A percentile compares a stretch with the other conserved stretches of the same genome.
Conservation (phyloP, 345 rosid genomes). For the Fremontodendron californicum region DNA sequence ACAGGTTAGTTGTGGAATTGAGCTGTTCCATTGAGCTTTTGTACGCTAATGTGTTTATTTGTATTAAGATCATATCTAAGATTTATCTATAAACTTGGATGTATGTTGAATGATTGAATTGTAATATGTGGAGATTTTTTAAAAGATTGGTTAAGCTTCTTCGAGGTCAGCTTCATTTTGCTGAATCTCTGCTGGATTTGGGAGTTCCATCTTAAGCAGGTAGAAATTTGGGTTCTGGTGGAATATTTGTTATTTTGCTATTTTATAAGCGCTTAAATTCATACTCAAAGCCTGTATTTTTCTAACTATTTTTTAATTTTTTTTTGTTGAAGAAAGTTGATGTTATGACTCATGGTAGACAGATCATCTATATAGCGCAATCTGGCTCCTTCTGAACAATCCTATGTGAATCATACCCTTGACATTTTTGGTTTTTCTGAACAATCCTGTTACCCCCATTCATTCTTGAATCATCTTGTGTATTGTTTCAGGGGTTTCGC, state of each 20-base stretch:
- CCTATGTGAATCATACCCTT: neutral
- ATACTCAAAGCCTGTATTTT: neutral
- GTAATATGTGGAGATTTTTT: slow-evolving; percentile 10
- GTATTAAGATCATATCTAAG: neutral
- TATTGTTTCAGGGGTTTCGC: slow-evolving; percentile 19
- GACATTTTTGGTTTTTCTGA: neutral
- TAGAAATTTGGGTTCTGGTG: slow-evolving; percentile 36
- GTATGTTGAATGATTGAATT: neutral
- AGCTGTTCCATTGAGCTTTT: neutral
- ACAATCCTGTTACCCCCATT: neutral
- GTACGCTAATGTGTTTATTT: neutral
- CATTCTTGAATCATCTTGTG: slow-evolving; percentile 9
- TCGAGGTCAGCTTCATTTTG: slow-evolving; percentile 26
- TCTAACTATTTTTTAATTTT: slow-evolving; percentile 8
- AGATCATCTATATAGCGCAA: slow-evolving; percentile 3
- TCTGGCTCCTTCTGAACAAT: slow-evolving; percentile 13
- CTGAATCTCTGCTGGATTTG: slow-evolving; percentile 21
- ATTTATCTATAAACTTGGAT: neutral
- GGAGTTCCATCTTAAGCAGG: slow-evolving; percentile 42
- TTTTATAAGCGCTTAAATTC: neutral
- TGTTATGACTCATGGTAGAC: neutral
- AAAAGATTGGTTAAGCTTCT: slow-evolving; percentile 20
- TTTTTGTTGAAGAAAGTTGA: neutral
- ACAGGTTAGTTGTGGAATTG: slow-evolving; percentile 1
- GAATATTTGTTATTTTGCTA: slow-evolving; percentile 14